phyloP scores from a whole-genome alignment of 345 rosid genomes.

The Jatropha curcas region DNA sequence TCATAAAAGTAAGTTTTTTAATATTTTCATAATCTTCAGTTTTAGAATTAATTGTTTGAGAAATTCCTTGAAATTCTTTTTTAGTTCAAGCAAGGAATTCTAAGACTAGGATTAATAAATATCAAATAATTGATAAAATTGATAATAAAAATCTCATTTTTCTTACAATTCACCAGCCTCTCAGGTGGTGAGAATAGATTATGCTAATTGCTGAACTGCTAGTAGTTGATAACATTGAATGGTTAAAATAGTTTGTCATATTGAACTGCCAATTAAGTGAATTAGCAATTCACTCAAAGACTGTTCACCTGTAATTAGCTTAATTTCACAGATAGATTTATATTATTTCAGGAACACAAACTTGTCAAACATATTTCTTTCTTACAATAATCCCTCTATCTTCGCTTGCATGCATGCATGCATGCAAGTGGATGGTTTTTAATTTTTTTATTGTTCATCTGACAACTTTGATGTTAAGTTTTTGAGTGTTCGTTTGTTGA shows the following conservation, averaged over 20 bases:
- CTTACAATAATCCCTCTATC: neutral
- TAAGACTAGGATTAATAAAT: too few relatives aligned
- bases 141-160: too few relatives aligned
- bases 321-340: neutral
- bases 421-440: too few relatives aligned
- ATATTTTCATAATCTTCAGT: neutral
- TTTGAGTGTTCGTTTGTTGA: neutral
- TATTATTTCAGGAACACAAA: neutral
- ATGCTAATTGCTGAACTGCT: neutral
- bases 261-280: neutral
- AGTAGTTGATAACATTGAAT: neutral
- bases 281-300: neutral
- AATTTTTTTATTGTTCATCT: neutral
- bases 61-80: neutral
- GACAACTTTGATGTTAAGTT: neutral
- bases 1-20: conserved; percentile 57
- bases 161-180: too few relatives aligned
- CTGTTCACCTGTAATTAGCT: neutral
- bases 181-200: too few relatives aligned
- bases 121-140: too few relatives aligned
- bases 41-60: neutral
- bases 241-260: neutral
- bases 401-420: neutral
- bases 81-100: neutral
- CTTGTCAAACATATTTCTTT: neutral